Percentiles rank a stretch among this genome's conserved stretches.
These are phyloP conservation scores for Fusarium redolens DNA, from an alignment of 2,329 filamentous ascomycete species.

Conservation along the genomic window DNA sequence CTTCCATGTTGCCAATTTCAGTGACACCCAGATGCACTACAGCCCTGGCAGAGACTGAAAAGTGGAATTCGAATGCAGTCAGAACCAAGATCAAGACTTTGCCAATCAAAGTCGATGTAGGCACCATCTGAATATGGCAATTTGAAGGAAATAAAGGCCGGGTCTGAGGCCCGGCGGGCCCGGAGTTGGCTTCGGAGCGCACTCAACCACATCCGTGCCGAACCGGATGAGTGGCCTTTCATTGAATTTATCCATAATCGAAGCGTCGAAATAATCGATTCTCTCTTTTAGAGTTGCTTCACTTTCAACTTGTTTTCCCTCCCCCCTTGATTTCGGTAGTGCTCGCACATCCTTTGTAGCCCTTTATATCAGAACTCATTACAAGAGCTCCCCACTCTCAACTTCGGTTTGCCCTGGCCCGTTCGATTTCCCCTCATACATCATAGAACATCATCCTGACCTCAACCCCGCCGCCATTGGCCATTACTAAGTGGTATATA, in stretches of 20 bases:
- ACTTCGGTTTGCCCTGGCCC: slow-evolving; percentile 7
- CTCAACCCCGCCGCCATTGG: slow-evolving; percentile 25
- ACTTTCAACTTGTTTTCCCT: not conserved
- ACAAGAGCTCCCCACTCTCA: slow-evolving; percentile 9
- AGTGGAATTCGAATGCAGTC: not conserved
- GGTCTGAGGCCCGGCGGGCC: slow-evolving; percentile 41
- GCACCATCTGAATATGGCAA: not conserved
- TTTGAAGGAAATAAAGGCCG: slow-evolving; percentile 17
- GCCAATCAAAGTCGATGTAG: not conserved
- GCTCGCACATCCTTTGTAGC: not conserved
- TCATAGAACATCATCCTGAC: slow-evolving; percentile 22
- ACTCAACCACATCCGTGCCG: slow-evolving; percentile 19
- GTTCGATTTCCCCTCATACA: slow-evolving; percentile 27
- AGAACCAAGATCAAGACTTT: not conserved
- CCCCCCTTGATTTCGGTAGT: not conserved
- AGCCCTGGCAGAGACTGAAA: not conserved
- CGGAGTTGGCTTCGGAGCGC: slow-evolving; percentile 23
- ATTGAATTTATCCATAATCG: slow-evolving; percentile 15
- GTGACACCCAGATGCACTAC: not conserved
- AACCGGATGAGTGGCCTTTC: slow-evolving; percentile 9
- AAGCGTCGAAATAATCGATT: not conserved
- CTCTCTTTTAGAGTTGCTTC: not conserved
- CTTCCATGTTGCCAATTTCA: not conserved
- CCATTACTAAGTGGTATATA: not conserved
- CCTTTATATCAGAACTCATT: not conserved